phyloP scores from a whole-genome alignment of 179 eudicot species.

The Vitellaria paradoxa region DNA sequence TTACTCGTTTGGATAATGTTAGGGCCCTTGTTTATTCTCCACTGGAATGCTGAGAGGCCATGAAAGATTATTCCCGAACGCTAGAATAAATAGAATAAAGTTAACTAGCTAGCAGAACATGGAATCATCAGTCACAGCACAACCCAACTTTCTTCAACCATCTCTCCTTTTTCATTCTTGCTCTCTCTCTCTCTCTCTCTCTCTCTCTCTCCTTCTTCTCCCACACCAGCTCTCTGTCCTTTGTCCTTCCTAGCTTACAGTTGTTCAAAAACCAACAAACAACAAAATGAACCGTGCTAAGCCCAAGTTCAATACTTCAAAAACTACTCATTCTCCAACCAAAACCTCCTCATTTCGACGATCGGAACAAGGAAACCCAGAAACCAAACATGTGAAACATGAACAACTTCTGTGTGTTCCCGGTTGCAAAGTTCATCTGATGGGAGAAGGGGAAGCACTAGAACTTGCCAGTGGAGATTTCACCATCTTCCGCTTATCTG shows the following conservation, averaged over 20 bases:
- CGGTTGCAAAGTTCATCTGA: constrained; percentile 62
- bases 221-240: neutral
- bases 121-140: constrained; percentile 22
- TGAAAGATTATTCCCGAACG: constrained; percentile 6
- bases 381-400: constrained; percentile 35
- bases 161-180: too few species aligned
- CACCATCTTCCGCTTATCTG: constrained; percentile 43
- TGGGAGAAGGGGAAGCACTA: constrained; percentile 75
- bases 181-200: too few species aligned
- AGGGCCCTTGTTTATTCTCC: neutral
- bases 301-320: constrained; percentile 14
- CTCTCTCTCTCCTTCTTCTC: neutral
- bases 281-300: constrained; percentile 30
- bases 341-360: neutral
- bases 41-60: constrained; percentile 16
- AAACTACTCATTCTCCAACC: constrained; percentile 10
- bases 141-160: constrained; percentile 10
- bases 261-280: neutral
- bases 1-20: too few species aligned
- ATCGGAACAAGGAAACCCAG: constrained; percentile 3
- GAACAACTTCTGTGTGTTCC: constrained; percentile 55
- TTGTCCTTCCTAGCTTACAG: neutral
- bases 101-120: neutral
- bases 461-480: constrained; percentile 68
- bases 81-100: constrained; percentile 30